Percentiles rank a stretch among this genome's conserved stretches.
These are phyloP conservation scores for Amphichorda felina DNA, from an alignment of 2,329 filamentous ascomycete genomes.

Conservation along the genomic window DNA sequence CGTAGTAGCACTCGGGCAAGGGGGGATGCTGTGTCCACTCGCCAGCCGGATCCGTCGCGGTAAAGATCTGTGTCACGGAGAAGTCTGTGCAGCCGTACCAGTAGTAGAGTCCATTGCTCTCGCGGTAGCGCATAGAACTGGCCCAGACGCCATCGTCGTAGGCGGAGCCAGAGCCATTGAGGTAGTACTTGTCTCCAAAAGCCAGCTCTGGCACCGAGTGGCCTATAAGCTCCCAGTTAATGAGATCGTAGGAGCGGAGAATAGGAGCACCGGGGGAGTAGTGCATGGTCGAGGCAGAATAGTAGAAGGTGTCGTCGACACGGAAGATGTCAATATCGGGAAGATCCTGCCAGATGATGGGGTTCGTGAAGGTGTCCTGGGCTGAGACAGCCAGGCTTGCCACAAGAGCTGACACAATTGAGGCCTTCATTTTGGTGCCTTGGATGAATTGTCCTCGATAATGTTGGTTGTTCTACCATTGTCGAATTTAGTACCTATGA, in stretches of 20 bases:
- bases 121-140: conserved; percentile 32
- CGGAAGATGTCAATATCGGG: conserved; percentile 42
- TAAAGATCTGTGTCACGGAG: conserved; percentile 37
- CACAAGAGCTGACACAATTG: not conserved
- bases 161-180: conserved; percentile 24
- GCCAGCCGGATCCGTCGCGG: conserved; percentile 23
- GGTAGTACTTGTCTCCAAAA: conserved; percentile 34
- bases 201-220: conserved; percentile 31
- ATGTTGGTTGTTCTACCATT: no score
- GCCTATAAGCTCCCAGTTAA: conserved; percentile 34
- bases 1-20: conserved; percentile 34
- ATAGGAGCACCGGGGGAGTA: conserved; percentile 45
- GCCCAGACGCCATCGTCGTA: conserved; percentile 36
- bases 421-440: not conserved
- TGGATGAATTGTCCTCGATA: not conserved
- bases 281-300: conserved; percentile 35
- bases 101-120: conserved; percentile 33
- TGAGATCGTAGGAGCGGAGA: conserved; percentile 40
- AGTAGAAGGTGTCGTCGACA: conserved; percentile 28
- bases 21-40: conserved; percentile 27
- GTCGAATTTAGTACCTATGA: no score
- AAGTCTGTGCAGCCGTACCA: conserved; percentile 43
- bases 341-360: conserved; percentile 41
- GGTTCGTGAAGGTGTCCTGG: conserved; percentile 27
- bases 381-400: not conserved